phyloP scores from a whole-genome alignment of 2,329 filamentous ascomycete genomes.

The Grosmannia clavigera region DNA sequence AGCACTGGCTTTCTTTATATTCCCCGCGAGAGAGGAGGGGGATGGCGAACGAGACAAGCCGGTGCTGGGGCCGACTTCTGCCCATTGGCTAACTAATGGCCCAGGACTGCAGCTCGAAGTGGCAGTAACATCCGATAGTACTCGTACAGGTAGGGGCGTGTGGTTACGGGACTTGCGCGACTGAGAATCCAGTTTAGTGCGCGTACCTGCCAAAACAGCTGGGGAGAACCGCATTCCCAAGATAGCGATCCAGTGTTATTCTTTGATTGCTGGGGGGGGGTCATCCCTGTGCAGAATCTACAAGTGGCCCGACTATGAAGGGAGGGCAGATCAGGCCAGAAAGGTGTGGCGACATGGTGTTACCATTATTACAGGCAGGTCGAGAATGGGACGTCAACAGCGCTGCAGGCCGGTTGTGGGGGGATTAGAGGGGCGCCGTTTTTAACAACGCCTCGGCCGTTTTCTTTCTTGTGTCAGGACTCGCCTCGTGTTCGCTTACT shows the following conservation, averaged over 20 bases:
- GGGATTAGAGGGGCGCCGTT: neutral
- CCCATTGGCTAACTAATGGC: neutral
- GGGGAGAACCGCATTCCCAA: neutral
- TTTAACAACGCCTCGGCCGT: neutral
- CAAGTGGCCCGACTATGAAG: neutral
- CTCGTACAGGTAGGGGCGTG: neutral
- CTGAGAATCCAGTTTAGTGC: neutral
- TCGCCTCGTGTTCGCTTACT: neutral
- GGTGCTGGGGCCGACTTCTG: neutral
- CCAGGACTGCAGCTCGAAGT: neutral
- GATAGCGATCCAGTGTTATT: neutral
- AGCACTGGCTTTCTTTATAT: neutral
- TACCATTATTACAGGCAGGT: neutral
- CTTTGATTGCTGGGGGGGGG: neutral
- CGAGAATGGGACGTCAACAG: neutral
- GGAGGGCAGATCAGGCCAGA: neutral
- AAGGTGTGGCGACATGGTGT: conserved; percentile 1
- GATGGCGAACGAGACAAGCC: neutral
- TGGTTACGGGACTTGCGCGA: neutral
- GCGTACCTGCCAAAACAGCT: neutral
- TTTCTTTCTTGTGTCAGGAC: neutral
- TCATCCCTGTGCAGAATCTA: neutral
- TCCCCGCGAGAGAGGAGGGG: neutral
- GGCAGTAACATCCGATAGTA: neutral
- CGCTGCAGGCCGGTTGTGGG: neutral